These are phyloP conservation scores for Candida oleophila DNA, from an alignment of 805 yeast genomes.

Conservation along the genomic window DNA sequence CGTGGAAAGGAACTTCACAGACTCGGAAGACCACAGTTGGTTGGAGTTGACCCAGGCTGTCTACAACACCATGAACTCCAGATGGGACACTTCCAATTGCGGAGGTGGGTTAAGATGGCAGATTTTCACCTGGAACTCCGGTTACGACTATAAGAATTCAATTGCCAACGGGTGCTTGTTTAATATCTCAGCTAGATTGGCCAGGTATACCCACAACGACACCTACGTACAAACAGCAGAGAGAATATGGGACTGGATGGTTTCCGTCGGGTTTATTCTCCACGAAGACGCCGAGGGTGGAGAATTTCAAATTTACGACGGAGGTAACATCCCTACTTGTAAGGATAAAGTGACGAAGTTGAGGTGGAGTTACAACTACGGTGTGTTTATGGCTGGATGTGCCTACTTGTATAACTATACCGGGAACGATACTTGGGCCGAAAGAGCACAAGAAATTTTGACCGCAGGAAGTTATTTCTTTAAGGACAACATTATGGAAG, in stretches of 20 bases:
- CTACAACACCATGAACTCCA: slow-evolving; percentile 81
- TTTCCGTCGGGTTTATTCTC: slow-evolving; percentile 26
- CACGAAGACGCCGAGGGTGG: slow-evolving; percentile 9
- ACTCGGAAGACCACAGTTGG: slow-evolving; percentile 68
- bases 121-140: slow-evolving; percentile 90
- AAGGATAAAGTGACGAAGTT: slow-evolving; percentile 49
- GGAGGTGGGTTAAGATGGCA: slow-evolving; percentile 96
- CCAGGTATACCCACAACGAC: slow-evolving; percentile 74
- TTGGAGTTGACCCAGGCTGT: slow-evolving; percentile 82
- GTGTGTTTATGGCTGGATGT: slow-evolving; percentile 62
- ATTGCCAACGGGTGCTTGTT: slow-evolving; percentile 89
- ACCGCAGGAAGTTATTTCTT: slow-evolving; percentile 40
- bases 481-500: slow-evolving; percentile 53
- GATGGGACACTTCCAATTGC: slow-evolving; percentile 81
- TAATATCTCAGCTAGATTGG: slow-evolving; percentile 83
- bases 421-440: slow-evolving; percentile 31
- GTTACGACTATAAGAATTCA: slow-evolving; percentile 89
- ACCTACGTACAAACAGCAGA: slow-evolving; percentile 76
- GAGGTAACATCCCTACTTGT: slow-evolving; percentile 50
- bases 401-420: slow-evolving; percentile 70
- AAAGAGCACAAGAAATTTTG: slow-evolving; percentile 35
- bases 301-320: slow-evolving; percentile 49
- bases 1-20: slow-evolving; percentile 42
- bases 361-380: slow-evolving; percentile 74
- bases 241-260: slow-evolving; percentile 78